Conservation (phyloP, 139 green algal species). For the Nannochloris sp. region DNA sequence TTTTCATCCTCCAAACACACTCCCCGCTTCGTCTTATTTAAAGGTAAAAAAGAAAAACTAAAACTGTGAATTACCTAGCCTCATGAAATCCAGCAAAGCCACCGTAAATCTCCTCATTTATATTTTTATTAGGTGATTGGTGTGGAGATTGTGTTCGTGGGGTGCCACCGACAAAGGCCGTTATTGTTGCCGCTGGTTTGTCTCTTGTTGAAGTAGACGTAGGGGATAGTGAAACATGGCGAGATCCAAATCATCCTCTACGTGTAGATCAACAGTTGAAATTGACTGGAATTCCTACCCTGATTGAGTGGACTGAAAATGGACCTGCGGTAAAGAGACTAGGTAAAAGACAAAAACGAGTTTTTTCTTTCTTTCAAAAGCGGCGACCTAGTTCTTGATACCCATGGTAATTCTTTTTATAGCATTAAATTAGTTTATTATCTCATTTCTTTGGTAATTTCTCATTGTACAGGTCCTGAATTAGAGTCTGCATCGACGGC, state of each 20-base stretch:
- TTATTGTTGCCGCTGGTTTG: neutral
- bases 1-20: too few relatives aligned
- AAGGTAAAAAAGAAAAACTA: too few relatives aligned
- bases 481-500: too few relatives aligned
- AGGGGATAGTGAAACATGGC: neutral
- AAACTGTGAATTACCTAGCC: too few relatives aligned
- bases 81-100: too few relatives aligned
- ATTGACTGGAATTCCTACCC: neutral
- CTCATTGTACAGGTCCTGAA: too few relatives aligned
- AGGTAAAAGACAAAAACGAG: neutral
- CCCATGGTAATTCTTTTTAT: too few relatives aligned
- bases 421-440: too few relatives aligned
- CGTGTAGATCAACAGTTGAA: neutral
- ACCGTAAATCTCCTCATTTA: neutral
- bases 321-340: neutral
- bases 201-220: neutral
- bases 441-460: too few relatives aligned
- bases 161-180: neutral
- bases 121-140: neutral
- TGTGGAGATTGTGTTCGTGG: neutral
- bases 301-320: neutral
- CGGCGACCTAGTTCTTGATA: too few relatives aligned
- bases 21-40: too few relatives aligned
- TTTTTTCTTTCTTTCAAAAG: too few relatives aligned
- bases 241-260: neutral